These are phyloP conservation scores for Antitrichia curtipendula DNA, from an alignment of 225 moss, liverwort and hornwort species.

Conservation along the genomic window DNA sequence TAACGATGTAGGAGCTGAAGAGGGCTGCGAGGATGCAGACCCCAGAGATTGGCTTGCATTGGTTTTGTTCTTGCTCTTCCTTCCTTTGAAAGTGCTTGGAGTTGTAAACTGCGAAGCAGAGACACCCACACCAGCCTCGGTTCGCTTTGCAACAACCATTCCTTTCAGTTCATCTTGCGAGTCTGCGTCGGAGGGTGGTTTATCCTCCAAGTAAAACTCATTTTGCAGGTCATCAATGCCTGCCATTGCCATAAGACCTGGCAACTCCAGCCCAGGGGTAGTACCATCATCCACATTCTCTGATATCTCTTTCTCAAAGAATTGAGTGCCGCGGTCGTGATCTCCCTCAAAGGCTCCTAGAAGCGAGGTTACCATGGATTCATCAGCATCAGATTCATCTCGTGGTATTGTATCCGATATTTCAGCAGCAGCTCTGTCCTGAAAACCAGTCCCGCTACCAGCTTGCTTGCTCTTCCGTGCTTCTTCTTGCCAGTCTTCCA, in stretches of 20 bases:
- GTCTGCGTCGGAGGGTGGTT: conserved; percentile 34
- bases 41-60: conserved; percentile 8
- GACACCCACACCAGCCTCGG: conserved; percentile 11
- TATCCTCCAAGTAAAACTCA: conserved; percentile 43
- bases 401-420: not conserved
- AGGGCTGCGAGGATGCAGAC: conserved; percentile 12
- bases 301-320: not conserved
- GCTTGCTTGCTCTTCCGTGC: not conserved
- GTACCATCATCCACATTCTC: not conserved
- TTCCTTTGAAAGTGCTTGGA: conserved; percentile 38
- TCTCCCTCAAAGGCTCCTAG: conserved; percentile 7
- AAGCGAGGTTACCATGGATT: not conserved
- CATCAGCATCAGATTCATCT: not conserved
- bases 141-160: conserved; percentile 15
- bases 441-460: not conserved
- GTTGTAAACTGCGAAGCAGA: conserved; percentile 22
- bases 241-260: not conserved
- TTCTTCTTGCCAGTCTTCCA: conserved; percentile 8
- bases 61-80: conserved; percentile 76
- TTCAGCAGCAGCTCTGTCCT: not conserved
- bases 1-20: not conserved
- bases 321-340: not conserved
- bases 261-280: not conserved
- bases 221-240: conserved; percentile 23
- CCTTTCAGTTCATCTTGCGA: conserved; percentile 37